phyloP scores from a whole-genome alignment of 2,329 filamentous ascomycete species.

The Anthostomella pinea region DNA sequence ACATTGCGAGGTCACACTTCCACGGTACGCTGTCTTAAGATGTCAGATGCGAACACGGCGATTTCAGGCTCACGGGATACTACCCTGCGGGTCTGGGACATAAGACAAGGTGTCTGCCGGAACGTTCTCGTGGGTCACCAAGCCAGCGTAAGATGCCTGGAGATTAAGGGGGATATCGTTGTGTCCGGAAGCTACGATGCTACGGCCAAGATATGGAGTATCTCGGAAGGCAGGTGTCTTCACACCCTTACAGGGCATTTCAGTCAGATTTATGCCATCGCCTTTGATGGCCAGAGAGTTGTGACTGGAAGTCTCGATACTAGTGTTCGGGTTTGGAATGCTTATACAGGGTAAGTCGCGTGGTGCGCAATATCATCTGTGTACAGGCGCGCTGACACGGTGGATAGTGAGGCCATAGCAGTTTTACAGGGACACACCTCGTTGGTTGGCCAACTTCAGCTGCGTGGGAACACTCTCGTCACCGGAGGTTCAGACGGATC shows the following conservation, averaged over 20 bases:
- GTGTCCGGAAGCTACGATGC: constrained; percentile 99
- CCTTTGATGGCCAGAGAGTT: constrained; percentile 90
- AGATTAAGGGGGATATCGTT: constrained; percentile 93
- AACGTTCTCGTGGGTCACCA: constrained; percentile 94
- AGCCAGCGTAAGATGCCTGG: constrained; percentile 89
- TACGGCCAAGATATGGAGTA: constrained; percentile 95
- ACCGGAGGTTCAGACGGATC: constrained; percentile 96
- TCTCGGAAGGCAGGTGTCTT: constrained; percentile 89
- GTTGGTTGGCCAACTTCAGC: constrained; percentile 92
- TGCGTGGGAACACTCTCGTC: constrained; percentile 90
- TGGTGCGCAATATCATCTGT: too few species aligned
- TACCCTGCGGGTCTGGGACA: constrained; percentile 92
- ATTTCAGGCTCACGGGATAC: constrained; percentile 97
- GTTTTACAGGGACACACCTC: constrained; percentile 97
- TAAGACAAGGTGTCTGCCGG: constrained; percentile 79
- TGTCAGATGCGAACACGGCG: constrained; percentile 90
- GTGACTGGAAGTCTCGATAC: constrained; percentile 96
- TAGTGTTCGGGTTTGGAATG: constrained; percentile 96
- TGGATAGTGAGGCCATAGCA: constrained; percentile 70
- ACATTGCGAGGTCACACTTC: constrained; percentile 92
- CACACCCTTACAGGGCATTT: constrained; percentile 91
- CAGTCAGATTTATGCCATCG: constrained; percentile 98
- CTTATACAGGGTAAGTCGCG: constrained; percentile 70
- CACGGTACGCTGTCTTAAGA: constrained; percentile 94
- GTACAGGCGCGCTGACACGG: constrained; percentile 25